Base-by-base conservation (phyloP, 441 rosid genomes). In the Adansonia madagascariensis region DNA sequence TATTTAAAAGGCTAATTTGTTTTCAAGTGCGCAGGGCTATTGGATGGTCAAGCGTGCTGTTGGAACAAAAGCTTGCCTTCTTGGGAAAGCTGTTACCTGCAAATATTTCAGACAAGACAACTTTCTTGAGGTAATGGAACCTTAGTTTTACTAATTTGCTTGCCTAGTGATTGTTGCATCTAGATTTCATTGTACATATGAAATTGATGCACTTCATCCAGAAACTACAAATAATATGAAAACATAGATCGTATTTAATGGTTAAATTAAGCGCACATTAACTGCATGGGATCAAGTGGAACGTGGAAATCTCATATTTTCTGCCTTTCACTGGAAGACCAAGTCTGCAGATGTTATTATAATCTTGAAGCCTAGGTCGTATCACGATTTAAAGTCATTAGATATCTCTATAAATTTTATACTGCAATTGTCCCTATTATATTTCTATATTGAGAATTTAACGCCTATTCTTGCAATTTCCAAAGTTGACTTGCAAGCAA, bases 31-130 rank as follows among this genome's bases (percentile, higher is more conserved):
- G 72, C 55, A 69, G 97, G 97, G 97, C 61, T 92, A 92, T 56
- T 92, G 97, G 94, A 92, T 92, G 94, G 97, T 92, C 78, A 92
- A 92, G 85, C 93, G 97, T 72, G 93, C 97, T 0, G 97, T 92
- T 74, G 97, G 94, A 71, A 86, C 94, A 53, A 92, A 92, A 87
- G 97, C 80, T 20, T 77, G 80, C 62, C 56, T 77, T 35, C 80
- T 77, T 70, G 99, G 99, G 62, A 97, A 97, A 87, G 99, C 99
- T 75, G 98, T 97, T 73, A 94, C 98, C 57, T 97, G 98, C 93
- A 90, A 82, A 49, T 93, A 97, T 85, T 86, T 92, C 80, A 91
- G 98, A 84, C 91, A 93, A 82, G 98, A 94, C 76, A 97, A 96
- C 83, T 96, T 92, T 87, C 83, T 94, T 73, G 98, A 96, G 97